These are phyloP conservation scores for Funneliformis caledonium DNA, from an alignment of 371 early-diverging fungal genomes.

Conservation along the genomic window DNA sequence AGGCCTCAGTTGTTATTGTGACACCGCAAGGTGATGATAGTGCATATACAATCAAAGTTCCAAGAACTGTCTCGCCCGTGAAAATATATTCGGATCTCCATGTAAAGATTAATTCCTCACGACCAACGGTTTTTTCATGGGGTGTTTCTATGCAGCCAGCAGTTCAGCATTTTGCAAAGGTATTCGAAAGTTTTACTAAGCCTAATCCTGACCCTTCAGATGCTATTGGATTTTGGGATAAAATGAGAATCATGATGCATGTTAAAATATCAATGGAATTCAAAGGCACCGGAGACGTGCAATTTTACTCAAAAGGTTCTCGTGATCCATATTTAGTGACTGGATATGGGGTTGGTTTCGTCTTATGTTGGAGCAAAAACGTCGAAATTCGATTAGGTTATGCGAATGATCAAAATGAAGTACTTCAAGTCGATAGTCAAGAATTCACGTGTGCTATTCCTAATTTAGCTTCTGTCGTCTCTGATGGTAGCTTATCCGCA, in stretches of 20 bases:
- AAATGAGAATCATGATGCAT: slow-evolving; percentile 71
- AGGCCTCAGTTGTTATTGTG: neutral
- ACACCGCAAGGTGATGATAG: slow-evolving; percentile 2
- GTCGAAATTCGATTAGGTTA: slow-evolving; percentile 51
- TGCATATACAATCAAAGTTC: slow-evolving; percentile 7
- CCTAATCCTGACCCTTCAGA: slow-evolving; percentile 71
- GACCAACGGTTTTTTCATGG: slow-evolving; percentile 47
- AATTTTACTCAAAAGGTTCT: slow-evolving; percentile 53
- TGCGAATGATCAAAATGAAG: slow-evolving; percentile 51
- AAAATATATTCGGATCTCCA: slow-evolving; percentile 35
- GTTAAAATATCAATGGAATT: slow-evolving; percentile 59
- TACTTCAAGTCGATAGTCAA: slow-evolving; percentile 56
- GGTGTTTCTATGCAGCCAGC: slow-evolving; percentile 68
- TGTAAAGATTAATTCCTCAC: slow-evolving; percentile 22
- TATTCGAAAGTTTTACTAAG: slow-evolving; percentile 66
- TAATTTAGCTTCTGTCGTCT: slow-evolving; percentile 43
- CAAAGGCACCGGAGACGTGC: slow-evolving; percentile 63
- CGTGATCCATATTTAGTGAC: slow-evolving; percentile 56
- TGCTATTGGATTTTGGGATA: slow-evolving; percentile 81
- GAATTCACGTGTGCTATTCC: slow-evolving; percentile 58
- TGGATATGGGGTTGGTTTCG: slow-evolving; percentile 54
- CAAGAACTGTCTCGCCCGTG: slow-evolving; percentile 32
- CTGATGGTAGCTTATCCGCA: slow-evolving; percentile 18
- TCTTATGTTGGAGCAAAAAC: slow-evolving; percentile 54
- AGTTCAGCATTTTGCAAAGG: slow-evolving; percentile 65